Percentiles rank a stretch among this genome's conserved stretches.
Conservation (phyloP, 176 grass and related monocot genomes). For the Cocos nucifera region DNA sequence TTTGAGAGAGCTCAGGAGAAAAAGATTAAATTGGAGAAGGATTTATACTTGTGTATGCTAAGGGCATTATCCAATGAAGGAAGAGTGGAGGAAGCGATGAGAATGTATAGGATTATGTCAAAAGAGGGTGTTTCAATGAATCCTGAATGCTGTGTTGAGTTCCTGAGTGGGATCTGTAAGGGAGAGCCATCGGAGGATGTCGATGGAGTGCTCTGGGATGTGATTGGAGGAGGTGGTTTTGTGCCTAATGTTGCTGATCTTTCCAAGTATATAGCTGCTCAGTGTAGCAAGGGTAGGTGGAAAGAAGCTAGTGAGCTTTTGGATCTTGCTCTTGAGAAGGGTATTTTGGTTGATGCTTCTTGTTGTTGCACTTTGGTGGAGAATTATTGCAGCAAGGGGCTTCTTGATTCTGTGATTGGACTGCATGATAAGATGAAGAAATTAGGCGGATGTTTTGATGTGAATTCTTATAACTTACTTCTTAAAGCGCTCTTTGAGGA, state of each 20-base stretch:
- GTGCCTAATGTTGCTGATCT: constrained; percentile 7
- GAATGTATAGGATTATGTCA: constrained; percentile 2
- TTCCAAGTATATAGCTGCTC: constrained; percentile 16
- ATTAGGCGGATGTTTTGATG: constrained; percentile 13
- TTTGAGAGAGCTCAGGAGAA: constrained; percentile 10
- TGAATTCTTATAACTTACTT: constrained; percentile 5
- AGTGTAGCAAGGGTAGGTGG: background rate
- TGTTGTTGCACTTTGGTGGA: constrained; percentile 11
- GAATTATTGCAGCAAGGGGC: constrained; percentile 2
- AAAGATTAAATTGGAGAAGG: background rate
- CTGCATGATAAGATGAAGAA: constrained; percentile 16
- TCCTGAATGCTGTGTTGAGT: constrained; percentile 9
- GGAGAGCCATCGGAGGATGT: constrained; percentile 12
- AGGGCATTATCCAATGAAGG: constrained; percentile 1
- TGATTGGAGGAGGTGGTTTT: constrained; percentile 11
- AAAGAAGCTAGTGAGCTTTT: constrained; percentile 13
- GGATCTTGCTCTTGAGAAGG: constrained; percentile 14
- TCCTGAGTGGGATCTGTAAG: constrained; percentile 17
- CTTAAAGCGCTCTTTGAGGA: constrained; percentile 15
- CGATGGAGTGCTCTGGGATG: constrained; percentile 8
- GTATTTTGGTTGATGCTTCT: constrained; percentile 10
- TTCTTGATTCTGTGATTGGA: background rate
- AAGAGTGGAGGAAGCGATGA: constrained; percentile 4
- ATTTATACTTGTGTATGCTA: background rate
- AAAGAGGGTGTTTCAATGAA: constrained; percentile 10